Base-by-base conservation (phyloP, 2,329 filamentous ascomycete genomes). In the Neofusicoccum ribis region DNA sequence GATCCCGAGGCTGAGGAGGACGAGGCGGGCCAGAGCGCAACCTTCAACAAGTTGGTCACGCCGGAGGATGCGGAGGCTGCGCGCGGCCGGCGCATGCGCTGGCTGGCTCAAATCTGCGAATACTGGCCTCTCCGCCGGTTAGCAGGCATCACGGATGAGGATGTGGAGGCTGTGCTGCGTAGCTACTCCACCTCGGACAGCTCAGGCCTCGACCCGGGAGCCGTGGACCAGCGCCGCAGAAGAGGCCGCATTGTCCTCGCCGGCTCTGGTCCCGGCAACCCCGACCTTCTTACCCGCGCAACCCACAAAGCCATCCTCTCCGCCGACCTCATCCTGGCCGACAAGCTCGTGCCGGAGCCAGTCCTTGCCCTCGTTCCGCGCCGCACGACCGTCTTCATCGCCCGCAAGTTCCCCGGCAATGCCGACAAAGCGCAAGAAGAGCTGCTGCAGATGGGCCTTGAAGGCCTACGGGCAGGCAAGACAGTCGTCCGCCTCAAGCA, bases 381-480 rank as follows among this genome's bases (percentile, higher is more conserved):
- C 41, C 88, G 94, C 63, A 96, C 93, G 8, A 89, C 90, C 9
- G 89, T 98, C 12, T 88, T 92, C 72, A 99, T 99, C 71, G 94
- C 95, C 4, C 90, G 93, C 73, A 99, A 99, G 77, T 99, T 99
- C 78, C 95, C 95, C 0, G 95, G 95, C 23, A 98, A 99, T 77
- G 95, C 95, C 46, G 95, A 99, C 71, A 88, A 88, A 50, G 95
- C 95, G 0, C 95, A 99, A 76, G 88, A 93, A 73, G 95, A 99
- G 78, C 87, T 99, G 4, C 85, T 96, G 2, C 84, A 88, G 62
- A 85, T 92, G 71, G 95, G 92, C 0, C 82, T 97, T 2, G 86
- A 86, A 2, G 92, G 88, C 2, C 71, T 91, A 20, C 79, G 83
- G 54, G 80, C 83, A 20, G 95, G 95, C 12, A 88, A 91, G 75